Conservation (phyloP, 1,139 yeast species). For the Magnusiomyces tetraspermus region DNA sequence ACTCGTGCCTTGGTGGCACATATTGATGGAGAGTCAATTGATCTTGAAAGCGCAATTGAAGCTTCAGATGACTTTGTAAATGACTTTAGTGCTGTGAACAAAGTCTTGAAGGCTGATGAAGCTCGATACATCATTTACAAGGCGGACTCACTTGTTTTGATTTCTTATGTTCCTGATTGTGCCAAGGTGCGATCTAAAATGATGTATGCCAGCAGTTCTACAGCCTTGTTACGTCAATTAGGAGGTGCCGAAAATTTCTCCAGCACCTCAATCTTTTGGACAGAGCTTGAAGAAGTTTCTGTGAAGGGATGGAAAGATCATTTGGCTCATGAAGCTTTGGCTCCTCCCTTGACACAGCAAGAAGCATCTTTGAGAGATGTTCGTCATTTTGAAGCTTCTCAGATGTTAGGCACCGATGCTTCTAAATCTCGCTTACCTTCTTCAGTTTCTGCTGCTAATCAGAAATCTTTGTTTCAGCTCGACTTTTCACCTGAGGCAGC, state of each 20-base stretch:
- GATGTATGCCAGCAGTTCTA: slow-evolving; percentile 89
- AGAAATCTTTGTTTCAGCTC: not conserved
- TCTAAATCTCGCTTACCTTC: slow-evolving; percentile 16
- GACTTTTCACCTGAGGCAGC: slow-evolving; percentile 5
- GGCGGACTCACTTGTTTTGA: slow-evolving; percentile 40
- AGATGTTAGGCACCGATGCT: slow-evolving; percentile 27
- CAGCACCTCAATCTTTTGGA: slow-evolving; percentile 44
- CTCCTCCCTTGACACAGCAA: slow-evolving; percentile 49
- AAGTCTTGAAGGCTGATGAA: slow-evolving; percentile 38
- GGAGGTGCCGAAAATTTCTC: slow-evolving; percentile 57
- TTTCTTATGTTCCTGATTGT: slow-evolving; percentile 78
- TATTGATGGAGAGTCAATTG: slow-evolving; percentile 30
- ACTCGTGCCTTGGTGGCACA: slow-evolving; percentile 24
- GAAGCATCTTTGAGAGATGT: slow-evolving; percentile 47
- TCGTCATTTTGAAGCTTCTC: slow-evolving; percentile 32
- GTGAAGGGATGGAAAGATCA: slow-evolving; percentile 40
- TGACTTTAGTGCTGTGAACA: slow-evolving; percentile 35
- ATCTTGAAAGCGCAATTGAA: slow-evolving; percentile 25
- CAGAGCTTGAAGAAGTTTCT: slow-evolving; percentile 52
- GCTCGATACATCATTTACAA: slow-evolving; percentile 55
- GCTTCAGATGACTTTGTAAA: slow-evolving; percentile 28
- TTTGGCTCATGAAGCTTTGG: slow-evolving; percentile 31
- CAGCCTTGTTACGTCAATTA: slow-evolving; percentile 59
- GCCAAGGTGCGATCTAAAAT: slow-evolving; percentile 79
- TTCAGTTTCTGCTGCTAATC: not conserved